These are phyloP conservation scores for Pestalotiopsis sp. DNA, from an alignment of 2,329 filamentous ascomycete species.

Conservation along the genomic window DNA sequence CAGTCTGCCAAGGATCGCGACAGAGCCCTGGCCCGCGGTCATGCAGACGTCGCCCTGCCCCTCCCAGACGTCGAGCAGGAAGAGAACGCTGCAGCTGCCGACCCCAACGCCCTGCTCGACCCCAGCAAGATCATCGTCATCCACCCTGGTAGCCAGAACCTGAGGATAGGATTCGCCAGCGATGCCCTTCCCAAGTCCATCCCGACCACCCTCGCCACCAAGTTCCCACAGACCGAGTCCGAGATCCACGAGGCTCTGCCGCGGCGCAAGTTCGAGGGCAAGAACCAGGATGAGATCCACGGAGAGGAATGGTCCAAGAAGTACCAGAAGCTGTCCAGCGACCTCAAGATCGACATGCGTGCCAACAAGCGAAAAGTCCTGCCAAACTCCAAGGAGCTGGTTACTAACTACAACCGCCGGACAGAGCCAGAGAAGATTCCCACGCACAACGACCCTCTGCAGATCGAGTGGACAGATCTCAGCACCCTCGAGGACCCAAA, in stretches of 20 bases:
- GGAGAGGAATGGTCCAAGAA: constrained; percentile 78
- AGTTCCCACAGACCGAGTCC: constrained; percentile 76
- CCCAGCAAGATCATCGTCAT: constrained; percentile 93
- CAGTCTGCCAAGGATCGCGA: constrained; percentile 88
- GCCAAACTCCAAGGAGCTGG: constrained; percentile 96
- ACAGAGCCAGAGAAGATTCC: constrained; percentile 84
- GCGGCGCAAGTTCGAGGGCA: constrained; percentile 65
- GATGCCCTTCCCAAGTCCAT: constrained; percentile 93
- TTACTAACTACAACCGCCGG: constrained; percentile 90
- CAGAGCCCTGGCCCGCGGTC: constrained; percentile 76
- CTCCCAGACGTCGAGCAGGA: constrained; percentile 63
- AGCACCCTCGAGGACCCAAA: constrained; percentile 67
- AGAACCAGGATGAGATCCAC: constrained; percentile 76
- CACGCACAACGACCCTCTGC: constrained; percentile 91
- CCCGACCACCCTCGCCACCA: constrained; percentile 88
- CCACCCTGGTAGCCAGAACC: constrained; percentile 92
- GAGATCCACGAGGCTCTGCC: constrained; percentile 83
- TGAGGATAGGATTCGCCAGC: constrained; percentile 92
- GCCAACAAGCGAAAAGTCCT: constrained; percentile 92
- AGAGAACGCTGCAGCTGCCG: constrained; percentile 54
- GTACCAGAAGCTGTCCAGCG: constrained; percentile 81
- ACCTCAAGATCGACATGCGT: constrained; percentile 89
- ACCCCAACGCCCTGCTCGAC: constrained; percentile 63
- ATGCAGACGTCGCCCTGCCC: constrained; percentile 65
- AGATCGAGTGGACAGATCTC: constrained; percentile 94